Evolutionary conservation across 1,139 yeast species (phyloP).

Genomic region (Suhomyces guaymorum): DNA sequence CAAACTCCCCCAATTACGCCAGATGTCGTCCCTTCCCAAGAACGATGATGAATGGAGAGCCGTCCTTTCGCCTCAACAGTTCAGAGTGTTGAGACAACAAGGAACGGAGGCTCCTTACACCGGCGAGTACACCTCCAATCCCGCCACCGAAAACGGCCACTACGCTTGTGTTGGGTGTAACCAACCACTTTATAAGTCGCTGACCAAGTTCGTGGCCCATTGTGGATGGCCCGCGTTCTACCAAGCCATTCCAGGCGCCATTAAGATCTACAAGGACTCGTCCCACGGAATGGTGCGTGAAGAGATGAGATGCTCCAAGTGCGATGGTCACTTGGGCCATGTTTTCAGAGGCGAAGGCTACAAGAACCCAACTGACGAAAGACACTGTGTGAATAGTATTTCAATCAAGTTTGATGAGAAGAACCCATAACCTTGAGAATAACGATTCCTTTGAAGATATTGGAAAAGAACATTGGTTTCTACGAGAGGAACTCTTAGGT

Average conservation of each 20-base stretch:
- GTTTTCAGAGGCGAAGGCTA: constrained; percentile 95
- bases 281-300: constrained; percentile 76
- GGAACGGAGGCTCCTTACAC: constrained; percentile 85
- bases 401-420: constrained; percentile 62
- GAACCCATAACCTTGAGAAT: neutral
- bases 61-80: constrained; percentile 71
- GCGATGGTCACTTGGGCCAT: constrained; percentile 96
- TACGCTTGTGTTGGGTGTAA: constrained; percentile 87
- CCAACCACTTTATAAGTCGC: constrained; percentile 73
- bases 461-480: too few relatives aligned
- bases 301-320: constrained; percentile 84
- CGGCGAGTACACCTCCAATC: constrained; percentile 63
- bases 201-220: constrained; percentile 81
- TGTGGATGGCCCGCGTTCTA: constrained; percentile 99
- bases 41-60: constrained; percentile 81
- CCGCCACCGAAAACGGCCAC: constrained; percentile 52
- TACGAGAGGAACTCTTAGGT: too few relatives aligned
- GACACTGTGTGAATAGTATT: constrained; percentile 93
- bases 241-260: constrained; percentile 81
- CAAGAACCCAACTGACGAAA: constrained; percentile 81
- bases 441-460: too few relatives aligned
- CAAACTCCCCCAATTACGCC: constrained; percentile 1
- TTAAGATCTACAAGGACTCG: constrained; percentile 59
- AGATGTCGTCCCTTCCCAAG: constrained; percentile 27
- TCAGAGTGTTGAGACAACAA: constrained; percentile 71